Evolutionary conservation across 768 basidiomycete species (phyloP).

Genomic region (Psilocybe sp.): DNA sequence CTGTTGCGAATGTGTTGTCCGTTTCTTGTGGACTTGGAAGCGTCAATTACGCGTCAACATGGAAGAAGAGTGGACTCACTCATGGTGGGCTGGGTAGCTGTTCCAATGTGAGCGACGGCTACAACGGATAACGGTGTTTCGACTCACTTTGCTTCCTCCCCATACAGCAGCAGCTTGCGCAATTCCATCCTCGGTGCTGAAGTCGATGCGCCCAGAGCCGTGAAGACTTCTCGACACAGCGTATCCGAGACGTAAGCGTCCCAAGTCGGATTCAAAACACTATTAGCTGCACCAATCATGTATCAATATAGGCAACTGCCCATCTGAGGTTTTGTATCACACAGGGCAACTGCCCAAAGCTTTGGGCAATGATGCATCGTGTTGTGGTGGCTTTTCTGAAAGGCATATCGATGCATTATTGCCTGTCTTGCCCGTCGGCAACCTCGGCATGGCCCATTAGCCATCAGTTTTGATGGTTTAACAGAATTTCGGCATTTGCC

Average conservation of each 20-base stretch:
- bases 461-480: no score
- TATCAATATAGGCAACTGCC: no score
- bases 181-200: slow-evolving; percentile 34
- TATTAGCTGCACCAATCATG: no score
- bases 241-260: slow-evolving; percentile 25
- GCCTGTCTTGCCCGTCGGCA: no score
- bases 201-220: slow-evolving; percentile 32
- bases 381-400: no score
- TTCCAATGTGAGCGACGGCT: background rate
- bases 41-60: background rate
- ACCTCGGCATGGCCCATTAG: no score
- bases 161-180: slow-evolving; percentile 48
- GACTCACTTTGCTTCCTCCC: slow-evolving; percentile 47
- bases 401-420: no score
- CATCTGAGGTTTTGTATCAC: no score
- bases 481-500: no score
- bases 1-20: slow-evolving; percentile 48
- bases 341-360: no score
- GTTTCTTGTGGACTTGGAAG: slow-evolving; percentile 39
- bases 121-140: background rate
- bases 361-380: no score
- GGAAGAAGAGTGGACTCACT: slow-evolving; percentile 27
- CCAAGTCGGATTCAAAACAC: slow-evolving; percentile 44
- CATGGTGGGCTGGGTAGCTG: slow-evolving; percentile 45
- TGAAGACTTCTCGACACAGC: slow-evolving; percentile 28